These are phyloP conservation scores for Epithele typhae DNA, from an alignment of 768 basidiomycete genomes.

Conservation along the genomic window DNA sequence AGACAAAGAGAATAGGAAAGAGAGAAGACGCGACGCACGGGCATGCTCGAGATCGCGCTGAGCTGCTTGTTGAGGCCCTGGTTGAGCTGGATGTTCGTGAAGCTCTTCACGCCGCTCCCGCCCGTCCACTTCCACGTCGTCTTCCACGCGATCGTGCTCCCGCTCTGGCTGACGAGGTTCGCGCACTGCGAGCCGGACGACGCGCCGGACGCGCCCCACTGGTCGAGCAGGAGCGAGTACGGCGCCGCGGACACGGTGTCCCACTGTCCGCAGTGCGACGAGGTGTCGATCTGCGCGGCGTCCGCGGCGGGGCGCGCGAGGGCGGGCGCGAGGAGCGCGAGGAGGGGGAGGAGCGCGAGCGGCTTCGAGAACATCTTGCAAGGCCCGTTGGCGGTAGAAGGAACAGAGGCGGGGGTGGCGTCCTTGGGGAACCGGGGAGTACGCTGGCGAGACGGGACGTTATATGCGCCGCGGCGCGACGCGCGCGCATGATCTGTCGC, in stretches of 20 bases:
- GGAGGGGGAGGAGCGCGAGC: slow-evolving; percentile 5
- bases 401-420: neutral
- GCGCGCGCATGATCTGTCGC: neutral
- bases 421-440: no score
- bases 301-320: slow-evolving; percentile 9
- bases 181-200: slow-evolving; percentile 50
- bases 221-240: slow-evolving; percentile 50
- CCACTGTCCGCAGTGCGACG: slow-evolving; percentile 43
- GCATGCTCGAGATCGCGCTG: slow-evolving; percentile 49
- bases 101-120: slow-evolving; percentile 54
- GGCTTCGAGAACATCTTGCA: slow-evolving; percentile 7
- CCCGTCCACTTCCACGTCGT: slow-evolving; percentile 53
- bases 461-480: no score
- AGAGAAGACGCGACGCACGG: slow-evolving; percentile 33
- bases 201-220: slow-evolving; percentile 37
- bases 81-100: slow-evolving; percentile 52
- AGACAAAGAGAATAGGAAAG: neutral
- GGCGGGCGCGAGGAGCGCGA: slow-evolving; percentile 4
- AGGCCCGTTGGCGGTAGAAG: neutral
- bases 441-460: no score
- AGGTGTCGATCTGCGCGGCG: slow-evolving; percentile 24
- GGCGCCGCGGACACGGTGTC: slow-evolving; percentile 39
- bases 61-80: slow-evolving; percentile 48
- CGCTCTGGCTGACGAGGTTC: slow-evolving; percentile 38
- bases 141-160: slow-evolving; percentile 43